Evolutionary conservation across 2,329 filamentous ascomycete species (phyloP), one percentile per base, ranked within the genome.

Genomic region (Alternaria incomplexa): DNA sequence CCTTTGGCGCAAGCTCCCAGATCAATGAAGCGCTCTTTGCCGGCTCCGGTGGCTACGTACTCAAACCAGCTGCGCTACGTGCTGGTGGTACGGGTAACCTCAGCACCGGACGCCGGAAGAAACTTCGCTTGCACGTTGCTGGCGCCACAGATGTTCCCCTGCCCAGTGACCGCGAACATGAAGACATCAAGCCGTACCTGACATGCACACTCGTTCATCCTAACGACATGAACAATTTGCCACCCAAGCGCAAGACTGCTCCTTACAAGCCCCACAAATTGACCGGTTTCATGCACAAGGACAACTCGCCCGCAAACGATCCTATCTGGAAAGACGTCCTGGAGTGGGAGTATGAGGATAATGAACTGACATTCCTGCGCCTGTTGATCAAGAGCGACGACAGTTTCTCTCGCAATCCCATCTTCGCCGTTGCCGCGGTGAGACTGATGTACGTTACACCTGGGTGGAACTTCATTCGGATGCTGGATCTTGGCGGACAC

Each of bases 321-420:
- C 89, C 89, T 0, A 54, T 91, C 8, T 91, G 88, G 89, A 85
- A 91, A 66, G 88, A 91, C 75, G 81, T 80, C 13, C 79, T 91
- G 9, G 88, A 90, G 71, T 91, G 89, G 89, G 87, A 89, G 63
- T 91, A 87, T 69, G 86, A 89, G 6, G 89, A 90, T 59, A 90
- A 88, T 67, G 89, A 91, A 73, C 73, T 91, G 51, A 85, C 85
- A 0, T 91, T 91, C 69, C 66, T 91, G 67, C 82, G 89, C 0
- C 83, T 91, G 62, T 80, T 91, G 45, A 83, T 91, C 78, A 91
- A 91, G 82, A 89, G 86, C 66, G 89, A 91, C 62, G 87, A 89
- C 62, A 84, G 83, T 64, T 91, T 88, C 76, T 80, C 87, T 0
- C 80, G 80, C 47, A 91, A 91, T 67, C 88, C 89, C 0, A 85